These are phyloP conservation scores for Clavariopsis aquatica DNA, from an alignment of 495 filamentous ascomycete species.

Conservation along the genomic window DNA sequence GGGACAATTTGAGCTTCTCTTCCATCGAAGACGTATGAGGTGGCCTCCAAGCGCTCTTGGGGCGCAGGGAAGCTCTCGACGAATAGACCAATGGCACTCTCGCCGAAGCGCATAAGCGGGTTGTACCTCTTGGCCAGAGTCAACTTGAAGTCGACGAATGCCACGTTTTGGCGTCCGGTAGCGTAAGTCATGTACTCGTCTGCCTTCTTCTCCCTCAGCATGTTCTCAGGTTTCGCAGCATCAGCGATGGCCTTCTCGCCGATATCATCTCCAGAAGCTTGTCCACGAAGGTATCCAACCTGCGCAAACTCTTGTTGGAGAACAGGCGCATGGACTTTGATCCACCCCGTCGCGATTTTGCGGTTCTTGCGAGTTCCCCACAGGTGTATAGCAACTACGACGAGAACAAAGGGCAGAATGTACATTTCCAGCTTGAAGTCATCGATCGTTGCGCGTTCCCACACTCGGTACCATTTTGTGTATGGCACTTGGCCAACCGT, in stretches of 20 bases:
- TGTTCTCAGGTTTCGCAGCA: conserved; percentile 55
- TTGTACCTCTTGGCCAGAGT: conserved; percentile 87
- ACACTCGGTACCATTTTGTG: conserved; percentile 95
- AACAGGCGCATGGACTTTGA: conserved; percentile 67
- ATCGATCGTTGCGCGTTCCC: conserved; percentile 75
- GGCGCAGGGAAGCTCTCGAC: conserved; percentile 72
- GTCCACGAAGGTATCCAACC: conserved; percentile 69
- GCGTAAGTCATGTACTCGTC: conserved; percentile 86
- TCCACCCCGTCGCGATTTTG: conserved; percentile 76
- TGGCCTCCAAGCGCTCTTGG: conserved; percentile 69
- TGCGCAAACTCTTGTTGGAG: conserved; percentile 81
- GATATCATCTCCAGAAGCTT: conserved; percentile 50
- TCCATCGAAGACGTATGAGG: conserved; percentile 85
- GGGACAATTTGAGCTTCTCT: conserved; percentile 77
- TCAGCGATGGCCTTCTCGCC: conserved; percentile 34
- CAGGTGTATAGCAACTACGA: conserved; percentile 76
- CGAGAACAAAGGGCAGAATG: conserved; percentile 69
- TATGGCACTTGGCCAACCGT: conserved; percentile 56
- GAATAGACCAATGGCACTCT: conserved; percentile 70
- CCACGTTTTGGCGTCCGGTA: conserved; percentile 90
- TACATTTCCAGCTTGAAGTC: conserved; percentile 89
- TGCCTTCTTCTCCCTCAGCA: conserved; percentile 79
- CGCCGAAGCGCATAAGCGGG: conserved; percentile 70
- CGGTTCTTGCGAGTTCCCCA: conserved; percentile 82
- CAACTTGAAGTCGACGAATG: conserved; percentile 82